Evolutionary conservation across 108 stramenopile species (phyloP), one percentile per base, ranked within the genome.

Genomic region (Skeletonema grethae): DNA sequence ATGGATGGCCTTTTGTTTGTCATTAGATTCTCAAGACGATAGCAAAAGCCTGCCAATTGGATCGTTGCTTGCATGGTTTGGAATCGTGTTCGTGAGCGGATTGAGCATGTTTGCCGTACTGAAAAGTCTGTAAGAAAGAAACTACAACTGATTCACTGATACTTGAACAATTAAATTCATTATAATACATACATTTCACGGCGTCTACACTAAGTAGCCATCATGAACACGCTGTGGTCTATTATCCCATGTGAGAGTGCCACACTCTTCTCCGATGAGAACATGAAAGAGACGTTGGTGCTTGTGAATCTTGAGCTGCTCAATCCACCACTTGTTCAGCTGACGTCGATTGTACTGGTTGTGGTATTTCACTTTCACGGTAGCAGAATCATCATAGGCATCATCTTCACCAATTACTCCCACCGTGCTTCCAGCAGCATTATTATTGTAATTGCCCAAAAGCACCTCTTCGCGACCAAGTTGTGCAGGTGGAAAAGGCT

Each of bases 401-500:
- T 73, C 70, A 30, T 84, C 83, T 62, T 85, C 87, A 38, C 41
- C 73, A 31, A 76, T 73, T 15, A 65, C 43, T 43, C 79, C 79
- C 43, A 80, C 69, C 20, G 71, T 80, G 48, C 76, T 81, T 22
- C 73, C 82, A 28, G 16, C 39, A 12, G 60, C 28, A 13, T 25
- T 60, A 13, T 25, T 60, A 20, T 61, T 57, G 16, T 28, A 28
- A 20, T 64, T 57, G 13, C 82, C 84, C 38, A 86, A 75, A 34
- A 89, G 60, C 9, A 77, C 79, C 66, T 89, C 88, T 76, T 91
- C 87, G 29, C 85, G 65, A 57, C 93, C 93, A 28, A 94, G 82
- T 75, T 94, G 93, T 22, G 85, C 87, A 2, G 93, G 89, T 29
- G 93, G 90, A 65, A 93, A 96, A 6, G 95, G 95, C 69, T 92